Conservation (phyloP, 2,329 filamentous ascomycete species). For the Paraphaeosphaeria minitans region DNA sequence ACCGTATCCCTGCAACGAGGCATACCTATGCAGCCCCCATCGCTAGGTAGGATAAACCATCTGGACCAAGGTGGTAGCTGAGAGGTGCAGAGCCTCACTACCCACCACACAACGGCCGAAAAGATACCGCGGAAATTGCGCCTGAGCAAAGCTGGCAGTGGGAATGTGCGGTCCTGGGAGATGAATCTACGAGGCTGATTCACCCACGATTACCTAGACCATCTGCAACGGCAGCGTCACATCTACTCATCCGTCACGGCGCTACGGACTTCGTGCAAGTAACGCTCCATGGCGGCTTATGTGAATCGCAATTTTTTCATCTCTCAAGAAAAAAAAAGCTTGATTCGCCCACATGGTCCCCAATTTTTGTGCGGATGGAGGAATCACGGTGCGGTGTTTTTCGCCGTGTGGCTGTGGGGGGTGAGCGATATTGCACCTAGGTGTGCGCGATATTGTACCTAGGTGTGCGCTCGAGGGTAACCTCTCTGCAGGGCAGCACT, state of each 20-base stretch:
- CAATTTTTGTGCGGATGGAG: slow-evolving; percentile 1
- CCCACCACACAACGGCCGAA: neutral
- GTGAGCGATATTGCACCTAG: neutral
- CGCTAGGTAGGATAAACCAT: slow-evolving; percentile 1
- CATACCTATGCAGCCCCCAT: slow-evolving; percentile 6
- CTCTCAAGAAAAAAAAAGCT: too few relatives aligned
- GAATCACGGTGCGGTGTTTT: slow-evolving; percentile 3
- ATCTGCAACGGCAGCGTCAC: slow-evolving; percentile 2
- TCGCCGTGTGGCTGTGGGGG: slow-evolving; percentile 4
- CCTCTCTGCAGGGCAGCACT: neutral
- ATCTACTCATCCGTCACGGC: slow-evolving; percentile 3
- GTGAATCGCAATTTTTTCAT: neutral
- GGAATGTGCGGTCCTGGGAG: neutral
- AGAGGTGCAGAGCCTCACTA: slow-evolving; percentile 1
- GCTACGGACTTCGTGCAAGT: slow-evolving; percentile 11
- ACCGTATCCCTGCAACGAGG: neutral
- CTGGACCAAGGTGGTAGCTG: neutral
- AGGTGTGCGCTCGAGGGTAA: slow-evolving; percentile 4
- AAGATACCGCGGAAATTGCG: slow-evolving; percentile 7
- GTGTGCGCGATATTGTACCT: neutral
- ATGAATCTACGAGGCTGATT: slow-evolving; percentile 11
- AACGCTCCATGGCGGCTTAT: slow-evolving; percentile 10
- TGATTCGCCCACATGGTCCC: slow-evolving; percentile 1
- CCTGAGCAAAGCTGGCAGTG: neutral
- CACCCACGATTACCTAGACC: neutral